These are phyloP conservation scores for Penicillium bialowiezense DNA, from an alignment of 495 filamentous ascomycete species.

Conservation along the genomic window DNA sequence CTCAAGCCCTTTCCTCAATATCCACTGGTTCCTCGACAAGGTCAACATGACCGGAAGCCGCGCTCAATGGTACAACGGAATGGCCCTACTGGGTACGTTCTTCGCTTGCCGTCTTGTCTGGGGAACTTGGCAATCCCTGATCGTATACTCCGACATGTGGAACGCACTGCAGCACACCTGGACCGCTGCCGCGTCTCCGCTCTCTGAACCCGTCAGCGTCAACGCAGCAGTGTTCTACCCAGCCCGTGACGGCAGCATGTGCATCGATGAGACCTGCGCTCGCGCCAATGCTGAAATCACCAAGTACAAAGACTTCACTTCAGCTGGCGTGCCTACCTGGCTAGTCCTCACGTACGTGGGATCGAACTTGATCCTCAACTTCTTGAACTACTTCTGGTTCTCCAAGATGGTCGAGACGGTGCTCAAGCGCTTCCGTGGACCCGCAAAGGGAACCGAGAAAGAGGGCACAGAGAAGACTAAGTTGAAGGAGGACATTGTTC, in stretches of 20 bases:
- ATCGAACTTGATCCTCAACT: constrained; percentile 77
- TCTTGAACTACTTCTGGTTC: constrained; percentile 95
- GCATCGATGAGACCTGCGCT: constrained; percentile 34
- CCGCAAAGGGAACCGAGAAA: constrained; percentile 10
- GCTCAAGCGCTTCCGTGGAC: constrained; percentile 73
- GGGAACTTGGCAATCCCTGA: constrained; percentile 77
- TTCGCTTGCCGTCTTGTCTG: constrained; percentile 87
- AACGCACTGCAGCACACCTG: constrained; percentile 52
- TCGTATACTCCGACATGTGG: constrained; percentile 82
- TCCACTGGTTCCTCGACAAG: constrained; percentile 99
- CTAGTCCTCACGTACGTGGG: constrained; percentile 71
- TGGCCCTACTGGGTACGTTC: constrained; percentile 63
- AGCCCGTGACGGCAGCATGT: constrained; percentile 28
- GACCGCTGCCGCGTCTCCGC: constrained; percentile 20
- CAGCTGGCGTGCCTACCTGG: constrained; percentile 68
- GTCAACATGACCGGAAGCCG: constrained; percentile 84
- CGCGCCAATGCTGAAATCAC: constrained; percentile 46
- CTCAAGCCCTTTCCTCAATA: constrained; percentile 87
- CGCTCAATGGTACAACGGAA: constrained; percentile 83
- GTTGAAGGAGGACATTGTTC: constrained; percentile 26
- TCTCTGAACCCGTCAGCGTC: constrained; percentile 29
- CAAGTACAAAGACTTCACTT: constrained; percentile 47
- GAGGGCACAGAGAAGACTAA: constrained; percentile 9
- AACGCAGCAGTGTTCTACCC: constrained; percentile 36
- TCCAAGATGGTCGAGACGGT: constrained; percentile 94